phyloP scores from a whole-genome alignment of 2,329 filamentous ascomycete genomes.

The Arthroderma sp. region DNA sequence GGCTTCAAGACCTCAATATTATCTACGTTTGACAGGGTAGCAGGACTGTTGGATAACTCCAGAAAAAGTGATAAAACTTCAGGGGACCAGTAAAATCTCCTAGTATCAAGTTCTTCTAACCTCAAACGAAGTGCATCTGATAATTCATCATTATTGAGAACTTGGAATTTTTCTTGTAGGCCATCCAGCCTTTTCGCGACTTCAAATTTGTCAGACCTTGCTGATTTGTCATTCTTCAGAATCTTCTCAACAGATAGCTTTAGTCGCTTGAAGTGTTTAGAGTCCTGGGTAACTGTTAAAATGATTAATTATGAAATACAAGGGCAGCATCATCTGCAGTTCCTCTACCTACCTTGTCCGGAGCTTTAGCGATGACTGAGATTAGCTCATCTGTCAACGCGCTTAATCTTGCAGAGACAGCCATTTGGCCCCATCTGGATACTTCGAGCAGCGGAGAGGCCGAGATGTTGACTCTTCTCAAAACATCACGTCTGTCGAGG shows the following conservation, averaged over 20 bases:
- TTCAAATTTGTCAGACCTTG: slow-evolving; percentile 63
- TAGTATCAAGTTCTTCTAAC: slow-evolving; percentile 44
- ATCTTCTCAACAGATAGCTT: slow-evolving; percentile 21
- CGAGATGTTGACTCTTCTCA: no score
- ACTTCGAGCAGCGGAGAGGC: no score
- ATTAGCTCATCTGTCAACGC: slow-evolving; percentile 60
- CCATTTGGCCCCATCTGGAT: slow-evolving; percentile 39
- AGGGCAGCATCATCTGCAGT: neutral
- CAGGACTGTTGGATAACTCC: slow-evolving; percentile 67
- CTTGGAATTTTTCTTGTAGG: slow-evolving; percentile 72
- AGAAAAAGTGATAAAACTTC: slow-evolving; percentile 69
- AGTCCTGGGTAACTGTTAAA: slow-evolving; percentile 15
- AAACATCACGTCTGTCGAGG: no score
- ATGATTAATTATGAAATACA: slow-evolving; percentile 1
- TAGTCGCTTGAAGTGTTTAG: slow-evolving; percentile 16
- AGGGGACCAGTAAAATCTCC: slow-evolving; percentile 54
- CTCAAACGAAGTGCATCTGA: slow-evolving; percentile 54
- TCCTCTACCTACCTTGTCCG: slow-evolving; percentile 35
- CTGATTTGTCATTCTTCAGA: slow-evolving; percentile 34
- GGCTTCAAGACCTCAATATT: slow-evolving; percentile 46
- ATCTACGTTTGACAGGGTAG: slow-evolving; percentile 52
- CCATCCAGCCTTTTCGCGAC: slow-evolving; percentile 52
- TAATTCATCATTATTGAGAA: slow-evolving; percentile 65
- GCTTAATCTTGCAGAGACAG: slow-evolving; percentile 52
- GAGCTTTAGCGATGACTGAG: slow-evolving; percentile 45